Conservation (phyloP, 352 stramenopile genomes). For the Pythium scleroteichum region DNA sequence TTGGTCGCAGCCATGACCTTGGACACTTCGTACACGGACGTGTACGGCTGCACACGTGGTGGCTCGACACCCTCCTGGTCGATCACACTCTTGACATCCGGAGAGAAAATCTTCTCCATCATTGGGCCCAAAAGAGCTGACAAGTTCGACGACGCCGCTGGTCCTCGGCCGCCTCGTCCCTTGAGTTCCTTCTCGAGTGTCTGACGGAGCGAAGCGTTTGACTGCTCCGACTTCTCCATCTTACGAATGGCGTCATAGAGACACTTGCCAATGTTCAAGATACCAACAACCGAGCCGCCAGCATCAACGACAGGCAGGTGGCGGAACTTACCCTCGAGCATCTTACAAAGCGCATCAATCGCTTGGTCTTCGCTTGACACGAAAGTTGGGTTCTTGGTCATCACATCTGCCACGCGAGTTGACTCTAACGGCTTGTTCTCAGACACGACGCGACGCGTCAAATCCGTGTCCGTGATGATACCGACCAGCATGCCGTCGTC, state of each 20-base stretch:
- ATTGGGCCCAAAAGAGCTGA: constrained; percentile 78
- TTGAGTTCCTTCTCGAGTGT: constrained; percentile 81
- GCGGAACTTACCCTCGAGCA: constrained; percentile 89
- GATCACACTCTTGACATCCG: constrained; percentile 84
- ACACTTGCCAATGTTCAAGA: constrained; percentile 98
- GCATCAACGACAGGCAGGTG: constrained; percentile 84
- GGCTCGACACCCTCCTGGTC: constrained; percentile 77
- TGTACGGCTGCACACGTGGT: constrained; percentile 82
- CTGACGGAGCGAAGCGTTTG: constrained; percentile 69
- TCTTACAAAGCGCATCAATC: constrained; percentile 82
- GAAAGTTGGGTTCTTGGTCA: constrained; percentile 86
- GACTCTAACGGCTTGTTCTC: constrained; percentile 73
- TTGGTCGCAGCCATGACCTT: constrained; percentile 93
- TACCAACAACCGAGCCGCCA: constrained; percentile 89
- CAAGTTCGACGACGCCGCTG: constrained; percentile 31
- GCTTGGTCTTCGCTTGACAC: constrained; percentile 81
- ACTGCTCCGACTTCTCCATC: constrained; percentile 92
- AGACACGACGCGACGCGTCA: constrained; percentile 81
- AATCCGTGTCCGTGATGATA: constrained; percentile 95
- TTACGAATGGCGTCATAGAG: constrained; percentile 98
- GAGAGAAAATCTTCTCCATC: constrained; percentile 88
- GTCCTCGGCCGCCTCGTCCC: constrained; percentile 36
- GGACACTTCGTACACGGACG: constrained; percentile 92
- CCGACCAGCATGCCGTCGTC: constrained; percentile 88
- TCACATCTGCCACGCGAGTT: constrained; percentile 73